Evolutionary conservation across 1,139 yeast genomes (phyloP).

Genomic region (Kodamaea sp.): DNA sequence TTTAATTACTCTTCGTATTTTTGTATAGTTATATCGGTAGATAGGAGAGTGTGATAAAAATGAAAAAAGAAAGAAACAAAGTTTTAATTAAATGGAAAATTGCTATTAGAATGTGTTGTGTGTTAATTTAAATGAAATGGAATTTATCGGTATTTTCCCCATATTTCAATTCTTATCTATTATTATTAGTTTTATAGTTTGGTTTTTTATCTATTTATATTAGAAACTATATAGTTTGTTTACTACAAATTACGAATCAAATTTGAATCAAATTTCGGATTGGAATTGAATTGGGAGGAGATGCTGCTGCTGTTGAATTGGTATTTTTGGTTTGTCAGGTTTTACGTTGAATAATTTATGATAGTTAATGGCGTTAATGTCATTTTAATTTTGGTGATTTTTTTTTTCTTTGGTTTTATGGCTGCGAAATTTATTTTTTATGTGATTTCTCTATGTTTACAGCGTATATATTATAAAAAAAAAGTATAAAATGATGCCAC

Average conservation of each 20-base stretch:
- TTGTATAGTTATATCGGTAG: background rate
- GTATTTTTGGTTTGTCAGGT: background rate
- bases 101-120: too few relatives aligned
- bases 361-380: slow-evolving; percentile 2
- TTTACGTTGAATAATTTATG: background rate
- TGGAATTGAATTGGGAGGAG: background rate
- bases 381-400: slow-evolving; percentile 2
- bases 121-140: too few relatives aligned
- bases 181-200: slow-evolving; percentile 4
- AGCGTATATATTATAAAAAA: background rate
- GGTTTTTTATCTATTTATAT: background rate
- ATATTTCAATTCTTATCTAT: slow-evolving; percentile 6
- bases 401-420: slow-evolving; percentile 4
- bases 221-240: slow-evolving; percentile 6
- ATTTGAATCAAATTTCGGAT: background rate
- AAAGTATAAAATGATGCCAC: too few relatives aligned
- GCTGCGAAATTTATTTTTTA: slow-evolving; percentile 10
- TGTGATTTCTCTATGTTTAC: background rate
- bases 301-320: slow-evolving; percentile 3
- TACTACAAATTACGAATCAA: slow-evolving; percentile 6
- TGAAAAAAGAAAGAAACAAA: background rate
- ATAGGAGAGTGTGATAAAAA: background rate
- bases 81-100: background rate
- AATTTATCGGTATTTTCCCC: background rate
- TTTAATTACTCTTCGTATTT: background rate